A percentile compares a stretch with the other conserved stretches of the same genome.
Evolutionary conservation across 352 stramenopile genomes (phyloP).

Genomic region (Discostella stelligera): DNA sequence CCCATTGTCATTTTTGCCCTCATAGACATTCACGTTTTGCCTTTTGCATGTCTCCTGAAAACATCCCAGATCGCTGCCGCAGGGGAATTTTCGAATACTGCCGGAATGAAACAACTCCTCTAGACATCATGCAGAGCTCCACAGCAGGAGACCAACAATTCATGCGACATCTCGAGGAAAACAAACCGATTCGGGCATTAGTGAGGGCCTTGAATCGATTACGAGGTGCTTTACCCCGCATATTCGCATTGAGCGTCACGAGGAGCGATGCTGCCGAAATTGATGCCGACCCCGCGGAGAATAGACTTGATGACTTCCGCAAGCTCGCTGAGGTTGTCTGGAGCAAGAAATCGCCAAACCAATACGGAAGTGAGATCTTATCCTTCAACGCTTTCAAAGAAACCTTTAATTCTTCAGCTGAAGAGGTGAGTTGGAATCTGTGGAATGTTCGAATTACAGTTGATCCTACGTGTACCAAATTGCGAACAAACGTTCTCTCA

Average conservation of each 20-base stretch:
- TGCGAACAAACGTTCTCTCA: not conserved
- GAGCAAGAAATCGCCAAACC: slow-evolving; percentile 19
- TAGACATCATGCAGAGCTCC: slow-evolving; percentile 21
- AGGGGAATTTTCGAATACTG: slow-evolving; percentile 40
- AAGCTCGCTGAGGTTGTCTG: slow-evolving; percentile 29
- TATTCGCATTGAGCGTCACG: slow-evolving; percentile 31
- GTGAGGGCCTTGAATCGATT: slow-evolving; percentile 21
- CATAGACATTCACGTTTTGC: not conserved
- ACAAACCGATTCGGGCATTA: slow-evolving; percentile 29
- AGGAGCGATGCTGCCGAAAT: not conserved
- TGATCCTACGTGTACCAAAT: not conserved
- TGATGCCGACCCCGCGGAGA: slow-evolving; percentile 8
- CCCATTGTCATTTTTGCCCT: not conserved
- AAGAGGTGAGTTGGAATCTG: slow-evolving; percentile 17
- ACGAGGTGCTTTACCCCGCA: slow-evolving; percentile 15
- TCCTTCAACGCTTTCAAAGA: slow-evolving; percentile 22
- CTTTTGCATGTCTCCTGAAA: not conserved
- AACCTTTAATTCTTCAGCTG: slow-evolving; percentile 23
- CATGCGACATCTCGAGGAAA: slow-evolving; percentile 19
- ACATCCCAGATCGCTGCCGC: slow-evolving; percentile 22
- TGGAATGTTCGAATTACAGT: not conserved
- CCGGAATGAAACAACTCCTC: slow-evolving; percentile 17
- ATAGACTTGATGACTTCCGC: slow-evolving; percentile 26
- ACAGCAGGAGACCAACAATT: slow-evolving; percentile 23
- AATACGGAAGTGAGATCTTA: slow-evolving; percentile 15